Evolutionary conservation across 2,329 filamentous ascomycete species (phyloP).

Genomic region (Trichoderma sp.): DNA sequence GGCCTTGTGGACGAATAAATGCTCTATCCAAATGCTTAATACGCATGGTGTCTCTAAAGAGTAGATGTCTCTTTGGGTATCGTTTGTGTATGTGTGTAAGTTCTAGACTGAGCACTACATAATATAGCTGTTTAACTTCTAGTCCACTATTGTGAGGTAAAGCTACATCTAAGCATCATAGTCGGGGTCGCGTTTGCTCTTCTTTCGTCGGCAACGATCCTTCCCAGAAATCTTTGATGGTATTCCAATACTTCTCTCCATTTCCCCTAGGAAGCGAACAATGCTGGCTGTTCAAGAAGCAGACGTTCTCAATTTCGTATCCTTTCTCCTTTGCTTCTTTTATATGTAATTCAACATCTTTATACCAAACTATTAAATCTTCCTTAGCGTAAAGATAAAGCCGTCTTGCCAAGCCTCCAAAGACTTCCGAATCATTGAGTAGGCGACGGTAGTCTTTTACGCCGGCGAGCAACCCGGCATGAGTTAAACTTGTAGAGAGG

Average conservation of each 20-base stretch:
- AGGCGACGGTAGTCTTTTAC: background rate
- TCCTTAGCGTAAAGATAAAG: conserved; percentile 2
- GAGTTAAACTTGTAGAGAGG: background rate
- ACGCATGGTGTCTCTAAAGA: background rate
- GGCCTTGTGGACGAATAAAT: background rate
- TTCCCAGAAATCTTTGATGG: background rate
- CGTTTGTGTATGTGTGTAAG: background rate
- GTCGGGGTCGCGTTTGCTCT: background rate
- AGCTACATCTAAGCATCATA: background rate
- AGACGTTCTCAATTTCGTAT: background rate
- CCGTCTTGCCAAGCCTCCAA: background rate
- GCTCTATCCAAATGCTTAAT: background rate
- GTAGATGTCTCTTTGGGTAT: background rate
- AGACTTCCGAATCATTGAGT: background rate
- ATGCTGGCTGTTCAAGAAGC: background rate
- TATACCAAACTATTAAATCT: background rate
- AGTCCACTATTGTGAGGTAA: no score
- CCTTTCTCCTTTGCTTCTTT: conserved; percentile 1
- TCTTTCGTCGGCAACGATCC: background rate
- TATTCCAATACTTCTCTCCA: background rate
- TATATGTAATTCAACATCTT: conserved; percentile 8
- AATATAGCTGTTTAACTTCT: no score
- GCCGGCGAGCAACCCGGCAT: background rate
- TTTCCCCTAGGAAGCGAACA: background rate
- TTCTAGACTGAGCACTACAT: background rate